These are phyloP conservation scores for Arctostaphylos glauca DNA, from an alignment of 148 eudicot species.

Conservation along the genomic window DNA sequence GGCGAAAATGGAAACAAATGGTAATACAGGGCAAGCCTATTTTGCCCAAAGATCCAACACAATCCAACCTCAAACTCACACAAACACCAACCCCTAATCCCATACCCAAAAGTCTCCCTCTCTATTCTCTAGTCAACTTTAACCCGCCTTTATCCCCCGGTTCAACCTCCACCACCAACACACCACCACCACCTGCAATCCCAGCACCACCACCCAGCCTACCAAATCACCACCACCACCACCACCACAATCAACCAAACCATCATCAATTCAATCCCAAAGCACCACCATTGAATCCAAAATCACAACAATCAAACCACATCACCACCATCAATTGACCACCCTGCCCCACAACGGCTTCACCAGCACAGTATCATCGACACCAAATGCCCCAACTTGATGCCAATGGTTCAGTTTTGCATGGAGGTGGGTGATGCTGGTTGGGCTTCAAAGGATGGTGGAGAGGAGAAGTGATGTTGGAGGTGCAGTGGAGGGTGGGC, in stretches of 20 bases:
- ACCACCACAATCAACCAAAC: background rate
- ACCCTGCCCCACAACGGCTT: background rate
- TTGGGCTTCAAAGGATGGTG: background rate
- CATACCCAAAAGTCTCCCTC: background rate
- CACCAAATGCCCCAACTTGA: too few relatives aligned
- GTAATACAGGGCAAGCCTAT: background rate
- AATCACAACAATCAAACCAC: background rate
- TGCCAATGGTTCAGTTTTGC: background rate
- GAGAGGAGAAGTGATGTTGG: background rate
- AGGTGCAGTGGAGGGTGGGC: background rate
- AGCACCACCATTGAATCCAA: background rate
- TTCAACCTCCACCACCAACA: background rate
- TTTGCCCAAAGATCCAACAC: background rate
- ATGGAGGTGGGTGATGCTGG: background rate
- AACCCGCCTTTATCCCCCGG: background rate
- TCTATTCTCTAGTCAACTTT: background rate
- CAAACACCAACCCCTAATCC: background rate
- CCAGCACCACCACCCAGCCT: background rate
- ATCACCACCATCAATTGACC: background rate
- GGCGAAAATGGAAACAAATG: background rate
- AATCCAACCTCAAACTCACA: background rate
- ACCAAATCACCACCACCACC: background rate
- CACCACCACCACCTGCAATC: background rate
- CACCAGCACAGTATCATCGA: background rate
- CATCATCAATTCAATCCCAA: background rate